Conservation (phyloP, 306 rosid genomes). For the Glycyrrhiza uralensis region DNA sequence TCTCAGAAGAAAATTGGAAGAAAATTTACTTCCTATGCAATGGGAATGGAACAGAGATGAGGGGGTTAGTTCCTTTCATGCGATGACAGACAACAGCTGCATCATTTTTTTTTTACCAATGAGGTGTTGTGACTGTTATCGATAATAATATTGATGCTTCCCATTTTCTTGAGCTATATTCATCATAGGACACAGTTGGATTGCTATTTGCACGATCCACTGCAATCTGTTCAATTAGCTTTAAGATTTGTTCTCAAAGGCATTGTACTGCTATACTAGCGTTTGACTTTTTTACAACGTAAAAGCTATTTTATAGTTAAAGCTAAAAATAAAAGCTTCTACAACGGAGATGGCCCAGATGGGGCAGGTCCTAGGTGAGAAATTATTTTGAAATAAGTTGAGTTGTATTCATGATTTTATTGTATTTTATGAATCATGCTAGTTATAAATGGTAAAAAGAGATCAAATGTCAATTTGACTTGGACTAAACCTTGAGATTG, state of each 20-base stretch:
- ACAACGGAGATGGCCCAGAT: too few relatives aligned
- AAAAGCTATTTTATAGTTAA: too few relatives aligned
- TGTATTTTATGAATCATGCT: too few relatives aligned
- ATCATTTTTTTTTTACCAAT: background rate
- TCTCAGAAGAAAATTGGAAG: slow-evolving; percentile 89
- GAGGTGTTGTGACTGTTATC: background rate
- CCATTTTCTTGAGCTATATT: background rate
- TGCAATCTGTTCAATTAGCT: slow-evolving; percentile 2
- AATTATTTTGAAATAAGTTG: too few relatives aligned
- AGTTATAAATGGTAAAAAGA: too few relatives aligned
- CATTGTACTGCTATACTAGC: slow-evolving; percentile 22
- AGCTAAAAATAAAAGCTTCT: too few relatives aligned
- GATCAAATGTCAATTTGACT: too few relatives aligned
- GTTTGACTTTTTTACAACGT: background rate
- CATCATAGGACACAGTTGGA: slow-evolving; percentile 19
- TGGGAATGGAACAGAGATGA: slow-evolving; percentile 93
- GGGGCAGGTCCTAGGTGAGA: too few relatives aligned
- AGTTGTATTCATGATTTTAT: too few relatives aligned
- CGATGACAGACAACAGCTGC: slow-evolving; percentile 35
- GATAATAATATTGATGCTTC: slow-evolving; percentile 13
- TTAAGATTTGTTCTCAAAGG: background rate
- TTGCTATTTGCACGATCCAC: slow-evolving; percentile 22
- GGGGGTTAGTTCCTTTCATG: slow-evolving; percentile 81
- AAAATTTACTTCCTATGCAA: slow-evolving; percentile 72
- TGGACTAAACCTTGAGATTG: too few relatives aligned